Evolutionary conservation across 2,329 filamentous ascomycete species (phyloP).

Genomic region (Chaetomiaceae sp.): DNA sequence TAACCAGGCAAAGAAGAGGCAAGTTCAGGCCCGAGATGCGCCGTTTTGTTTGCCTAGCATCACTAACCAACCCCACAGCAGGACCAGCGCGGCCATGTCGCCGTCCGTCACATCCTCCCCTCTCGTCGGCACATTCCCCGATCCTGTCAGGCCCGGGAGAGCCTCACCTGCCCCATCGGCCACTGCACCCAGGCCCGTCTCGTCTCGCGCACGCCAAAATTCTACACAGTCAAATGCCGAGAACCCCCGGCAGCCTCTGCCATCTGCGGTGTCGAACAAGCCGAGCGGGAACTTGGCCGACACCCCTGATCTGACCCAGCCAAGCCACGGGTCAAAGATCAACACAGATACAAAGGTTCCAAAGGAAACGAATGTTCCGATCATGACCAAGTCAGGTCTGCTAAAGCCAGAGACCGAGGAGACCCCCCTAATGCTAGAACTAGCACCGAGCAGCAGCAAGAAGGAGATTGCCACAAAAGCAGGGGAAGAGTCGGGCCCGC

Average conservation of each 20-base stretch:
- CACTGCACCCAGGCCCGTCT: slow-evolving; percentile 57
- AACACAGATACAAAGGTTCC: slow-evolving; percentile 47
- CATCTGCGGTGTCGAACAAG: slow-evolving; percentile 59
- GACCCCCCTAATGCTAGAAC: slow-evolving; percentile 26
- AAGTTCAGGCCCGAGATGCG: slow-evolving; percentile 37
- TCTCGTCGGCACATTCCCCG: slow-evolving; percentile 63
- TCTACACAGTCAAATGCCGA: slow-evolving; percentile 60
- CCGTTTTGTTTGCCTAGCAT: background rate
- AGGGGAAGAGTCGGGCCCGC: slow-evolving; percentile 4
- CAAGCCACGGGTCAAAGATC: slow-evolving; percentile 31
- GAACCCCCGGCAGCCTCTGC: slow-evolving; percentile 49
- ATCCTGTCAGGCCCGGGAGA: slow-evolving; percentile 48
- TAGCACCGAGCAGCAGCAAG: slow-evolving; percentile 21
- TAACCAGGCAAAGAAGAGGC: slow-evolving; percentile 76
- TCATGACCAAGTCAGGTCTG: slow-evolving; percentile 30
- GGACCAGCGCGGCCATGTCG: slow-evolving; percentile 50
- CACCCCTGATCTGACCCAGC: slow-evolving; percentile 35
- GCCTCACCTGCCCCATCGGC: slow-evolving; percentile 57
- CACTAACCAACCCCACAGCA: slow-evolving; percentile 25
- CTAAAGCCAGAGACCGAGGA: slow-evolving; percentile 31
- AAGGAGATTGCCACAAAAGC: slow-evolving; percentile 14
- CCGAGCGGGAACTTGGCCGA: slow-evolving; percentile 47
- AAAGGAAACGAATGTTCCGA: slow-evolving; percentile 43
- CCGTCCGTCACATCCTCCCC: slow-evolving; percentile 73
- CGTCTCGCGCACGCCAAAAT: slow-evolving; percentile 71